These are phyloP conservation scores for Cladosporium oxysporum DNA, from an alignment of 2,329 filamentous ascomycete genomes.

Conservation along the genomic window DNA sequence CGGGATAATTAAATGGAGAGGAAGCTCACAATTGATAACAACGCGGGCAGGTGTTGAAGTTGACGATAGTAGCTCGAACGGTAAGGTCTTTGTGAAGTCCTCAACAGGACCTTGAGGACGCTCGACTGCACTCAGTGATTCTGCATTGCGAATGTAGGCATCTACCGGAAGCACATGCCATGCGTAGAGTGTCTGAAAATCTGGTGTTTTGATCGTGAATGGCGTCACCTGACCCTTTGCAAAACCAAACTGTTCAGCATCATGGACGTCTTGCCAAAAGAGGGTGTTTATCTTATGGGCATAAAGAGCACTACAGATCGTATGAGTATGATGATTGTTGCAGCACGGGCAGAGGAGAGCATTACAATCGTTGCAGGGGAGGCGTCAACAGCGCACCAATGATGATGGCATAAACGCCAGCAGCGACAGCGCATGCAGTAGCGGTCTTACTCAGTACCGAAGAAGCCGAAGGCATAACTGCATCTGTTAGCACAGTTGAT, in stretches of 20 bases:
- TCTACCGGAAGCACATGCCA: constrained; percentile 88
- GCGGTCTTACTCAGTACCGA: constrained; percentile 11
- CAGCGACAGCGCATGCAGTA: constrained; percentile 24
- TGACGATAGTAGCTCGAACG: constrained; percentile 52
- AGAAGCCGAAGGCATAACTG: constrained; percentile 8
- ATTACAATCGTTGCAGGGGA: constrained; percentile 78
- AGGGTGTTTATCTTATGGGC: constrained; percentile 74
- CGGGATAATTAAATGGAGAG: no score
- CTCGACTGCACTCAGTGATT: constrained; percentile 51
- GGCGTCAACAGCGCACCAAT: constrained; percentile 55
- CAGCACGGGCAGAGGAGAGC: constrained; percentile 11
- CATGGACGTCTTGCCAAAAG: constrained; percentile 72
- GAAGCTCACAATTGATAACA: constrained; percentile 56
- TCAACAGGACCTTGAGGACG: constrained; percentile 51
- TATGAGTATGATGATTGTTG: not conserved
- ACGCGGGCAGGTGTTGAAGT: constrained; percentile 53
- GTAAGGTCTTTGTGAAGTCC: constrained; percentile 50
- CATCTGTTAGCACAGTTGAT: not conserved
- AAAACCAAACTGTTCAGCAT: constrained; percentile 83
- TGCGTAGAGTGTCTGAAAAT: constrained; percentile 76
- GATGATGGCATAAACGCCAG: constrained; percentile 32
- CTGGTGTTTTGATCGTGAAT: constrained; percentile 73
- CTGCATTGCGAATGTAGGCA: constrained; percentile 72
- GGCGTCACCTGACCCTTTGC: constrained; percentile 85
- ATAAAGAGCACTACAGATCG: constrained; percentile 70